These are phyloP conservation scores for Salix dunnii DNA, from an alignment of 345 rosid genomes.

Conservation along the genomic window DNA sequence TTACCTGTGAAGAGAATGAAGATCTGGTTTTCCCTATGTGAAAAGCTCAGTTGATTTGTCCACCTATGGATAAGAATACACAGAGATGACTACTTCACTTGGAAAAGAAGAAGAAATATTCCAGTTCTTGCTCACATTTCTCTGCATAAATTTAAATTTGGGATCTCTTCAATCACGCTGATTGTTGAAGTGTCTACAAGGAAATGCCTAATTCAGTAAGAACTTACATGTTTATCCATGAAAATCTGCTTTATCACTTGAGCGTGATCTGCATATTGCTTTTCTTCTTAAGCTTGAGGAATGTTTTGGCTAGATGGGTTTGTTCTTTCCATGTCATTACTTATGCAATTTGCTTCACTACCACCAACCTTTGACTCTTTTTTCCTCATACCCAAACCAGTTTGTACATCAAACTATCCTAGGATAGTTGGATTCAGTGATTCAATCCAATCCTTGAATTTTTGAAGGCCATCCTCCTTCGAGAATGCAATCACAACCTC, in stretches of 20 bases:
- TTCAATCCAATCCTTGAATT: conserved; percentile 91
- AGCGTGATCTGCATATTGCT: conserved; percentile 27
- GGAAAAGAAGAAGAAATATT: conserved; percentile 85
- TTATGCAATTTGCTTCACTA: conserved; percentile 19
- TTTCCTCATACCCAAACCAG: conserved; percentile 37
- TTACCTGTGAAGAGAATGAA: conserved; percentile 69
- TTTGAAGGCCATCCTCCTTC: conserved; percentile 82
- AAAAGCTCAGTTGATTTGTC: conserved; percentile 84
- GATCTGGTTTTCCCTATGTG: conserved; percentile 94
- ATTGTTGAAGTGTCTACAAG: neutral
- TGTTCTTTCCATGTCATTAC: conserved; percentile 19
- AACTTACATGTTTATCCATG: conserved; percentile 79
- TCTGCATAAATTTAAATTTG: conserved; percentile 38
- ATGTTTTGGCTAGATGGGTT: conserved; percentile 26
- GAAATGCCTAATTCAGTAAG: conserved; percentile 11
- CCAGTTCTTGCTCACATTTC: conserved; percentile 99
- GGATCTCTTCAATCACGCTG: neutral
- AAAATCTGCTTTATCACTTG: conserved; percentile 60
- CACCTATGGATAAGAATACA: conserved; percentile 80
- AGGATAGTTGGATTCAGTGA: conserved; percentile 92
- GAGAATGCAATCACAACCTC: conserved; percentile 94
- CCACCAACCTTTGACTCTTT: conserved; percentile 38
- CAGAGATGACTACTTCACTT: conserved; percentile 77
- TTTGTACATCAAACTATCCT: conserved; percentile 44
- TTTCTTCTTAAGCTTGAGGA: conserved; percentile 24